Conservation (phyloP, 1,139 yeast species). For the Blastobotrys persicus region DNA sequence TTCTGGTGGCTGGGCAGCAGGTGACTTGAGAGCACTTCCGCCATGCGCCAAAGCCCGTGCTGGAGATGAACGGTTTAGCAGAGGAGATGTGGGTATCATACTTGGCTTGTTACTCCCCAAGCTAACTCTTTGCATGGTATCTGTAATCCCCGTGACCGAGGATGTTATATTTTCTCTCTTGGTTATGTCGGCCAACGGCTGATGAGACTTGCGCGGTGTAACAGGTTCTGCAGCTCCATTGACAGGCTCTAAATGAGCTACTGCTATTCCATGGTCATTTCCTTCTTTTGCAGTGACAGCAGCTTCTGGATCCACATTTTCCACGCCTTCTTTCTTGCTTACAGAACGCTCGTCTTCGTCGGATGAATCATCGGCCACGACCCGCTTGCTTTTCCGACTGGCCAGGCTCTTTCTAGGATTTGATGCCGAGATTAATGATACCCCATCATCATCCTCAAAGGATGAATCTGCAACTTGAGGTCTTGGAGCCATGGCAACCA, state of each 20-base stretch:
- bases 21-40: slow-evolving; percentile 10
- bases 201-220: slow-evolving; percentile 7
- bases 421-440: not conserved
- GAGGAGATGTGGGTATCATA: slow-evolving; percentile 8
- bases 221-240: not conserved
- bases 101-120: slow-evolving; percentile 14
- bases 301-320: not conserved
- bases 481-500: not conserved
- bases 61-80: slow-evolving; percentile 3
- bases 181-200: slow-evolving; percentile 20
- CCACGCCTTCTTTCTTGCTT: not conserved
- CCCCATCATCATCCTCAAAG: not conserved
- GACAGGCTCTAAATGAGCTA: slow-evolving; percentile 27
- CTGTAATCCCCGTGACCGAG: slow-evolving; percentile 16
- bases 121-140: slow-evolving; percentile 18
- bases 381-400: not conserved
- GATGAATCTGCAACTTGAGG: not conserved
- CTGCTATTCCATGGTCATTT: slow-evolving; percentile 16
- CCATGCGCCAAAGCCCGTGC: slow-evolving; percentile 11
- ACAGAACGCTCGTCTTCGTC: not conserved
- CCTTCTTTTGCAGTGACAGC: not conserved
- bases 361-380: not conserved
- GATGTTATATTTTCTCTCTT: slow-evolving; percentile 14
- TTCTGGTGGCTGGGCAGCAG: slow-evolving; percentile 13
- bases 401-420: not conserved